Evolutionary conservation across 192 early-diverging fungal species (phyloP), one percentile per base, ranked within the genome.

Genomic region (Rhizophlyctis rosea): DNA sequence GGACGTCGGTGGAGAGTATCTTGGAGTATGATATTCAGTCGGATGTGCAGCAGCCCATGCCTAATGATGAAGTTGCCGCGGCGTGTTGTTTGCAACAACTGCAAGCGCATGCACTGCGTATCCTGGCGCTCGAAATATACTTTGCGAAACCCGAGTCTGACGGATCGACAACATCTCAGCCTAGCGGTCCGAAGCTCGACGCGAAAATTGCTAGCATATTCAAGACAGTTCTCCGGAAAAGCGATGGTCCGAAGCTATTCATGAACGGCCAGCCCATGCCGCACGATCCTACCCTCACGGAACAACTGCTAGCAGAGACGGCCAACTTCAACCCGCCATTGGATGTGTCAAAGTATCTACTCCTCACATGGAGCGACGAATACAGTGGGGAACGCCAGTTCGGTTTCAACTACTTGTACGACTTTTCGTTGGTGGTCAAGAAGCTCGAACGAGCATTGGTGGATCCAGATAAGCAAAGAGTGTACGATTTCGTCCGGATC

Each of bases 91-190:
- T 36, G 24, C 29, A 67, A 53, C 47, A 51, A 0, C 39, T 55
- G 23, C 58, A 44, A 33, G 29, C 66, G 28, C 58, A 65, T 35
- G 57, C 57, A 3, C 61, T 73, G 3, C 71, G 71, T 9, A 58
- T 73, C 11, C 59, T 72, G 58, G 63, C 64, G 3, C 60, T 62
- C 34, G 72, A 73, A 49, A 27, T 73, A 3, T 64, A 69, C 34
- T 62, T 64, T 49, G 44, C 21, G 21, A 49, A 14, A 23, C 44
- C 44, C 14, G n/a, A n/a, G n/a, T n/a, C n/a, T n/a, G n/a, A n/a
- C n/a, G n/a, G n/a, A n/a, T 30, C 29, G 31, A 7, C 21, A 23
- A 57, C 16, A 9, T 54, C 58, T 3, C 29, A 52, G 21, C 62
- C 34, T 9, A 7, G 18, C 9, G 39, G 39, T 7, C 39, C 39